phyloP scores from a whole-genome alignment of 2,329 filamentous ascomycete genomes.

The Monilinia aucupariae region DNA sequence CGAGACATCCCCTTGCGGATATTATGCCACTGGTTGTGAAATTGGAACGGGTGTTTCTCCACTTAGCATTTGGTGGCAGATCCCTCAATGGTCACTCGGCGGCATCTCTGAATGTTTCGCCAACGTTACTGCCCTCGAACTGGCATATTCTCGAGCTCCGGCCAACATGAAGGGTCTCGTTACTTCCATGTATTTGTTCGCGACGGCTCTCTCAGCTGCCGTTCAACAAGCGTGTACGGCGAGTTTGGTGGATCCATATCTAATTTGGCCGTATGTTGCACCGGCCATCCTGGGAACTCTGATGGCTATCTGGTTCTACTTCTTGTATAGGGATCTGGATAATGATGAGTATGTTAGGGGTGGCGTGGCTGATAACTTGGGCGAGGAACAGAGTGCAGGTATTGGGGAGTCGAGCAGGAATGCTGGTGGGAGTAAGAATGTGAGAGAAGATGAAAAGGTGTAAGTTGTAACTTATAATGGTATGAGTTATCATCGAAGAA shows the following conservation, averaged over 20 bases:
- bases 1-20: slow-evolving; percentile 53
- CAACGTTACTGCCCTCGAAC: slow-evolving; percentile 61
- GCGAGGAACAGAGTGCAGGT: not conserved
- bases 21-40: slow-evolving; percentile 30
- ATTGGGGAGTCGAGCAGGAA: not conserved
- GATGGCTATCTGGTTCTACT: slow-evolving; percentile 61
- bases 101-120: slow-evolving; percentile 53
- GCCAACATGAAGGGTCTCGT: slow-evolving; percentile 75
- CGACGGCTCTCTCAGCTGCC: slow-evolving; percentile 50
- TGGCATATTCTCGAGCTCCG: slow-evolving; percentile 71
- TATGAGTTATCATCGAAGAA: too few relatives aligned
- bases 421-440: not conserved
- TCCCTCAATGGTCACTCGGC: slow-evolving; percentile 41
- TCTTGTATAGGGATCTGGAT: slow-evolving; percentile 59
- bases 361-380: slow-evolving; percentile 3
- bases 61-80: slow-evolving; percentile 33
- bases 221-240: slow-evolving; percentile 21
- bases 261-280: slow-evolving; percentile 67
- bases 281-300: slow-evolving; percentile 56
- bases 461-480: not conserved
- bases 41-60: slow-evolving; percentile 23
- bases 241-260: slow-evolving; percentile 50
- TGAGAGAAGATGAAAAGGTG: not conserved
- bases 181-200: slow-evolving; percentile 62
- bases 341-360: slow-evolving; percentile 44